These are phyloP conservation scores for Climacium dendroides DNA, from an alignment of 225 moss, liverwort and hornwort species.

Conservation along the genomic window DNA sequence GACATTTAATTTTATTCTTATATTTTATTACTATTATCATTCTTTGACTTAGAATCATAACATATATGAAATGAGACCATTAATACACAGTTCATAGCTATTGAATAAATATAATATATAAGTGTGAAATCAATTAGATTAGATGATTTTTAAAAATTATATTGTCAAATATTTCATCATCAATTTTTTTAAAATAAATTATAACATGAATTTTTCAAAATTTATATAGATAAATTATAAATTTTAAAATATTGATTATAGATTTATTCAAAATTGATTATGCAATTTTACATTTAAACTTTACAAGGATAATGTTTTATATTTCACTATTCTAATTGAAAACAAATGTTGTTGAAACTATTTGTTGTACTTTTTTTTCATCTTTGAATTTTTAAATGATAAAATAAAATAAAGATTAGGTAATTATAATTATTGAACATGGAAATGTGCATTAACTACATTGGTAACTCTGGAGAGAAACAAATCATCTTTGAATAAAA, in stretches of 20 bases:
- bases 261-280: background rate
- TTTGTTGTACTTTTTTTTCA: background rate
- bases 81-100: accelerated
- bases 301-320: too few species aligned
- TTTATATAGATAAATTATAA: background rate
- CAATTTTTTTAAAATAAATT: background rate
- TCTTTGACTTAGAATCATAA: background rate
- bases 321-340: too few species aligned
- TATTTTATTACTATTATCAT: background rate
- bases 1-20: background rate
- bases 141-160: background rate
- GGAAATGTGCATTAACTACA: background rate
- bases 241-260: background rate
- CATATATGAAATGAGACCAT: background rate
- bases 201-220: background rate
- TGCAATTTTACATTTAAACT: too few species aligned
- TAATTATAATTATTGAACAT: background rate
- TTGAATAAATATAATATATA: background rate
- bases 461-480: background rate
- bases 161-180: too few species aligned
- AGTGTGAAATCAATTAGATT: background rate
- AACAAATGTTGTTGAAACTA: background rate
- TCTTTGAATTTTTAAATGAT: background rate
- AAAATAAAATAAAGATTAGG: background rate
- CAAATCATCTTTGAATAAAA: background rate